phyloP scores from a whole-genome alignment of 1,139 yeast genomes.

The Yamadazyma triangularis region DNA sequence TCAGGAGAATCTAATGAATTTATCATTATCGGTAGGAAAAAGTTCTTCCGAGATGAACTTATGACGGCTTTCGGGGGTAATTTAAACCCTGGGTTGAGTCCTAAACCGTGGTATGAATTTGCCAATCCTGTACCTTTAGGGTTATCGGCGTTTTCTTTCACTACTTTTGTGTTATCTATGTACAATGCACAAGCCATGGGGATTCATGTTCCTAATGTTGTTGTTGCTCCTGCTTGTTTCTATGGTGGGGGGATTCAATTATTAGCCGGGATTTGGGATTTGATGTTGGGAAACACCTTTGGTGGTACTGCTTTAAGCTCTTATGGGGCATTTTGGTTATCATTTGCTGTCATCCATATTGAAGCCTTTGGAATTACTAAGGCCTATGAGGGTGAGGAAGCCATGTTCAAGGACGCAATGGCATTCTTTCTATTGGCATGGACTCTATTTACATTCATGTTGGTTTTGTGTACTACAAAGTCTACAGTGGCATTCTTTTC shows the following conservation, averaged over 20 bases:
- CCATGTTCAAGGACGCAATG: conserved; percentile 44
- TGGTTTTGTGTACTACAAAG: conserved; percentile 56
- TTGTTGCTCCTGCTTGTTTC: conserved; percentile 40
- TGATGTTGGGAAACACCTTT: conserved; percentile 61
- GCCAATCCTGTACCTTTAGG: conserved; percentile 65
- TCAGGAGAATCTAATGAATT: conserved; percentile 20
- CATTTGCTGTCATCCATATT: conserved; percentile 55
- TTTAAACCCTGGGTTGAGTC: conserved; percentile 26
- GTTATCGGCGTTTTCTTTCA: conserved; percentile 47
- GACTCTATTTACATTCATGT: conserved; percentile 57
- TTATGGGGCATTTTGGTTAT: conserved; percentile 75
- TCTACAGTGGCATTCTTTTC: conserved; percentile 59
- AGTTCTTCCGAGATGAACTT: conserved; percentile 28
- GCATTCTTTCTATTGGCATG: conserved; percentile 65
- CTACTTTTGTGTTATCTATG: conserved; percentile 46
- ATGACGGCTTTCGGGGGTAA: conserved; percentile 69
- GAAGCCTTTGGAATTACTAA: conserved; percentile 52
- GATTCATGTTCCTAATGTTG: conserved; percentile 29
- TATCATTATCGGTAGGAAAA: conserved; percentile 25
- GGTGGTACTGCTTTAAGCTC: conserved; percentile 63
- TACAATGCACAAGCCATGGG: conserved; percentile 38
- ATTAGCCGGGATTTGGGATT: conserved; percentile 64
- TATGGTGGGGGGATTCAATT: conserved; percentile 64
- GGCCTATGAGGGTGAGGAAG: conserved; percentile 44
- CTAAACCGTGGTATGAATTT: conserved; percentile 21